Evolutionary conservation across 2,329 filamentous ascomycete species (phyloP).

Genomic region (Tolypocladium ophioglossoides): DNA sequence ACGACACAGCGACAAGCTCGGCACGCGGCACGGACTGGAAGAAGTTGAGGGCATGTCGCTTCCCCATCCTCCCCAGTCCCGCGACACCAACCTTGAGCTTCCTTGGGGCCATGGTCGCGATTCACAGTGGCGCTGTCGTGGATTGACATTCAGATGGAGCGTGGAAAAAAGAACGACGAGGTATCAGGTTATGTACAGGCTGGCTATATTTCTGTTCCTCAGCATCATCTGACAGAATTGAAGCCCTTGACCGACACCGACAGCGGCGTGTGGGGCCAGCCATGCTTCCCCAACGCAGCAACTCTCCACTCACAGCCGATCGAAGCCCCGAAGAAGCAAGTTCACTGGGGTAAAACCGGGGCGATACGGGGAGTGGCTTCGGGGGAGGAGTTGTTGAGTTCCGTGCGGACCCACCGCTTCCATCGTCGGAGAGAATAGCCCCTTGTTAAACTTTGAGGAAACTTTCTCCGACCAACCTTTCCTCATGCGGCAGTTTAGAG

Average conservation of each 20-base stretch:
- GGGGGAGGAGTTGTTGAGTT: too few relatives aligned
- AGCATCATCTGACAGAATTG: too few relatives aligned
- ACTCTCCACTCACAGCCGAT: neutral
- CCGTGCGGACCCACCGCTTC: neutral
- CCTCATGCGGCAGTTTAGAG: neutral
- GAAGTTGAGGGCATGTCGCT: constrained; percentile 38
- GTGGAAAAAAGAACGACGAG: neutral
- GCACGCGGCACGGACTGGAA: constrained; percentile 33
- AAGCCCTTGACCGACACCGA: neutral
- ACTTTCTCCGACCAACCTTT: neutral
- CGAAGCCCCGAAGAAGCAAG: neutral
- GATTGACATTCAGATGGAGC: neutral
- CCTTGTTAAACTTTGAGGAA: neutral
- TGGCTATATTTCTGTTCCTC: neutral
- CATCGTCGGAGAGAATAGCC: neutral
- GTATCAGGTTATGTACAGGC: neutral
- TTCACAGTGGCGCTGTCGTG: neutral
- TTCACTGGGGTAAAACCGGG: neutral
- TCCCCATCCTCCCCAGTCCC: constrained; percentile 42
- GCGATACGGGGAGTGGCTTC: neutral
- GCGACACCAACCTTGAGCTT: constrained; percentile 33
- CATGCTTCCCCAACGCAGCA: neutral
- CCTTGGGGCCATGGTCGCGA: constrained; percentile 8
- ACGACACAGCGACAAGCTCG: constrained; percentile 37
- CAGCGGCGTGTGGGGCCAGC: neutral